A percentile compares a stretch with the other conserved stretches of the same genome.
Conservation (phyloP, 2,329 filamentous ascomycete genomes). For the Aspergillus thermomutatus region DNA sequence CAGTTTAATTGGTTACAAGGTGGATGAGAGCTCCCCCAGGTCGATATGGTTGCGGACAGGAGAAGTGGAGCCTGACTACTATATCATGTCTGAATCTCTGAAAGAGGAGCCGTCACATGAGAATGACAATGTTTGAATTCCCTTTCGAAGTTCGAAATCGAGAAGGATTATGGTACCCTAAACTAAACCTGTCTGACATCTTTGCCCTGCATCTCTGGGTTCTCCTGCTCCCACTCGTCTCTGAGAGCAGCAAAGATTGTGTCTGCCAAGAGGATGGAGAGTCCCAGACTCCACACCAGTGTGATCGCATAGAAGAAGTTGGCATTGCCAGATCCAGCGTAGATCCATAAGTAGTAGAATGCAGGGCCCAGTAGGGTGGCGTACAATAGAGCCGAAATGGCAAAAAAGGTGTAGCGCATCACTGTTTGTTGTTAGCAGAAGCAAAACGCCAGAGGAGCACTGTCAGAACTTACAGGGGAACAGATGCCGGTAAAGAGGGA, state of each 20-base stretch:
- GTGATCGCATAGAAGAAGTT: conserved; percentile 99
- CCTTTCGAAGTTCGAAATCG: conserved; percentile 4
- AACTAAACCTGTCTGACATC: conserved; percentile 77
- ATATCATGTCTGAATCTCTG: conserved; percentile 51
- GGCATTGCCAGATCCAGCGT: conserved; percentile 93
- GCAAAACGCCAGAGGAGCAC: neutral
- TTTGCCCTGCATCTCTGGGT: conserved; percentile 85
- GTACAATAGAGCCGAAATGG: conserved; percentile 79
- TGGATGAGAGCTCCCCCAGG: conserved; percentile 52
- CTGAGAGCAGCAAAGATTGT: conserved; percentile 81
- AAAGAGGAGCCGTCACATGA: neutral
- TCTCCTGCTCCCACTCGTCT: conserved; percentile 90
- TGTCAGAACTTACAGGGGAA: conserved; percentile 64
- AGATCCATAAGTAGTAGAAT: conserved; percentile 97
- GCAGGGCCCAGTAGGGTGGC: conserved; percentile 84
- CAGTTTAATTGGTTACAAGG: conserved; percentile 46
- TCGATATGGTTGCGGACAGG: conserved; percentile 50
- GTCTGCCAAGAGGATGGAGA: conserved; percentile 84
- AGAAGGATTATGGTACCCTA: conserved; percentile 10
- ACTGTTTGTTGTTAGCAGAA: conserved; percentile 49
- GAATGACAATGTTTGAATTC: neutral
- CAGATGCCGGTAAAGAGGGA: conserved; percentile 85
- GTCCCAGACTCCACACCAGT: conserved; percentile 90
- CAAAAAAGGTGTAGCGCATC: conserved; percentile 90
- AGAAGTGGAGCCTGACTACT: conserved; percentile 48